Conservation (phyloP, 2,329 filamentous ascomycete genomes). For the Thielaviopsis populi region DNA sequence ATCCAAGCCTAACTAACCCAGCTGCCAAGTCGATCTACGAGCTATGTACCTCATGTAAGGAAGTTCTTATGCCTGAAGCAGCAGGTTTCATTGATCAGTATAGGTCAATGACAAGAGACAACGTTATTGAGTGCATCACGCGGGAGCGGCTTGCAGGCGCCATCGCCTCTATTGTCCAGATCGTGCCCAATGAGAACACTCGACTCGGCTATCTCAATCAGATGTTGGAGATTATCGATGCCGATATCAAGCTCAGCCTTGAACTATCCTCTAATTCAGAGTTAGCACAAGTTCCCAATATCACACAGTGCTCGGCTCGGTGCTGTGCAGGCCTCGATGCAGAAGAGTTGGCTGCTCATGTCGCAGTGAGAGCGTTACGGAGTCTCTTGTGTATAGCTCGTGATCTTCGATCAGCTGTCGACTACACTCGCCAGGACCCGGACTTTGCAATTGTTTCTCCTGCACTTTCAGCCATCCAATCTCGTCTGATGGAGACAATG, state of each 20-base stretch:
- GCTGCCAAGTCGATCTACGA: slow-evolving; percentile 61
- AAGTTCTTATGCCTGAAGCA: slow-evolving; percentile 50
- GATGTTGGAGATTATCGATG: slow-evolving; percentile 16
- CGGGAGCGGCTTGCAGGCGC: slow-evolving; percentile 55
- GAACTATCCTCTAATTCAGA: neutral
- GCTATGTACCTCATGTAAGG: slow-evolving; percentile 61
- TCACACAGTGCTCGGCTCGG: slow-evolving; percentile 11
- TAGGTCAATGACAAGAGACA: slow-evolving; percentile 40
- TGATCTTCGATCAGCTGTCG: slow-evolving; percentile 53
- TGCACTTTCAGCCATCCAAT: slow-evolving; percentile 27
- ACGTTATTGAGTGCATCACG: slow-evolving; percentile 31
- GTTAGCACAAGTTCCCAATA: slow-evolving; percentile 9
- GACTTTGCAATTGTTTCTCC: slow-evolving; percentile 15
- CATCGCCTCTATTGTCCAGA: slow-evolving; percentile 55
- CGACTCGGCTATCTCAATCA: slow-evolving; percentile 31
- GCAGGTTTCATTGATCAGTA: slow-evolving; percentile 58
- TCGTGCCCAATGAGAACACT: slow-evolving; percentile 41
- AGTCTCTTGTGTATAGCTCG: slow-evolving; percentile 58
- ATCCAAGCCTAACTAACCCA: slow-evolving; percentile 45
- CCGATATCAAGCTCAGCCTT: slow-evolving; percentile 20
- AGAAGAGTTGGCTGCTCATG: slow-evolving; percentile 34
- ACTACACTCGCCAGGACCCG: slow-evolving; percentile 29
- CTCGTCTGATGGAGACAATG: slow-evolving; percentile 33
- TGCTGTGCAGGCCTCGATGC: slow-evolving; percentile 18
- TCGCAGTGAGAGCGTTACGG: slow-evolving; percentile 42